Conservation (phyloP, 192 early-diverging fungal species). For the Coemansia sp. region DNA sequence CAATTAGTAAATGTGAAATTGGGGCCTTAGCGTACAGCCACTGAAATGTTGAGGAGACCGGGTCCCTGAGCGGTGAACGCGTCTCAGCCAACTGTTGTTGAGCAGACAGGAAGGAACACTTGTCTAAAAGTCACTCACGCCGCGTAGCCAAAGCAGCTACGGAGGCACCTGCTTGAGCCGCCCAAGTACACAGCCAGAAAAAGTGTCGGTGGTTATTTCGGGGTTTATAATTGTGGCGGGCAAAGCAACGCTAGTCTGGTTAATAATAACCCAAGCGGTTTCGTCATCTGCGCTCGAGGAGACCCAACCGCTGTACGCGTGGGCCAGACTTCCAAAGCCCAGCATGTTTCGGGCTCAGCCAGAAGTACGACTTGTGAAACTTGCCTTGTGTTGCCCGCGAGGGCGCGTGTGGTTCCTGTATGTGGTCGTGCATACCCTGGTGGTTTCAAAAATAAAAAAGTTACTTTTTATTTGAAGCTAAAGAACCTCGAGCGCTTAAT, state of each 20-base stretch:
- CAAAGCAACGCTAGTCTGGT: too few species aligned
- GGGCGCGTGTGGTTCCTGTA: background rate
- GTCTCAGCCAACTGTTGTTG: too few species aligned
- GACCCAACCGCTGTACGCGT: background rate
- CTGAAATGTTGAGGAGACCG: too few species aligned
- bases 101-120: too few species aligned
- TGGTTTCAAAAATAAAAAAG: background rate
- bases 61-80: too few species aligned
- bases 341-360: background rate
- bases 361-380: background rate
- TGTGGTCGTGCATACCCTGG: background rate
- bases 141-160: too few species aligned
- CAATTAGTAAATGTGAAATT: too few species aligned
- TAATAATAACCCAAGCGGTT: background rate
- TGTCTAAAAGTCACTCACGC: too few species aligned
- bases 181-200: too few species aligned
- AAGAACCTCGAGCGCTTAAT: background rate
- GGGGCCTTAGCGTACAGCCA: too few species aligned
- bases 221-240: background rate
- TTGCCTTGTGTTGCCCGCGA: slow-evolving; percentile 7
- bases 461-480: background rate
- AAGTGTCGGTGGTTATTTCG: background rate
- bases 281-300: background rate
- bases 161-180: too few species aligned
- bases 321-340: too few species aligned